A percentile compares a stretch with the other conserved stretches of the same genome.
These are phyloP conservation scores for Hortaea werneckii DNA, from an alignment of 2,329 filamentous ascomycete genomes.

Conservation along the genomic window DNA sequence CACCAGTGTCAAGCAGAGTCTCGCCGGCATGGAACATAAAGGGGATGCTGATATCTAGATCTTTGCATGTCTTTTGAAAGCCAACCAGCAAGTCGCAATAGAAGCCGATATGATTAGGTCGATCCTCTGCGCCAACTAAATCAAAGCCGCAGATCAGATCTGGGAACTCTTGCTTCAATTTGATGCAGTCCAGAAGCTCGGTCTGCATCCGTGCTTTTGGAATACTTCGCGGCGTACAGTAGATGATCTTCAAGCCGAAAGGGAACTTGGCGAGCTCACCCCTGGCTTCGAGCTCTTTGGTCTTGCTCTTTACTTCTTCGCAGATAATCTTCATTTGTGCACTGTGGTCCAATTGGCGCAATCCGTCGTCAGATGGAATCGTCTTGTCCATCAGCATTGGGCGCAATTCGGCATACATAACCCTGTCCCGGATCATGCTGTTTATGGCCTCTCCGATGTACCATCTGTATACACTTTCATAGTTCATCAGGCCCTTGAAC, in stretches of 20 bases:
- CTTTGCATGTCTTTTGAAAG: conserved; percentile 45
- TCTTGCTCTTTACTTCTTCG: conserved; percentile 43
- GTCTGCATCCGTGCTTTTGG: conserved; percentile 35
- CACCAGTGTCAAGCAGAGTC: conserved; percentile 54
- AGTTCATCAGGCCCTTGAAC: conserved; percentile 64
- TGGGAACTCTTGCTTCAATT: conserved; percentile 48
- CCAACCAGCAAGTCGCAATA: conserved; percentile 48
- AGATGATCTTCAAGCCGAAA: conserved; percentile 59
- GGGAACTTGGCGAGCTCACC: conserved; percentile 39
- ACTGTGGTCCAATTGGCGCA: conserved; percentile 41
- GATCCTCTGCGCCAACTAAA: conserved; percentile 57
- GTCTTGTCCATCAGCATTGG: conserved; percentile 60
- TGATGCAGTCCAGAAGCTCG: conserved; percentile 52
- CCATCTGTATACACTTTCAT: conserved; percentile 49
- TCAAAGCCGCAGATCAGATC: conserved; percentile 60
- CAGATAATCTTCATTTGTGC: conserved; percentile 53
- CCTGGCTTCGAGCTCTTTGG: conserved; percentile 28
- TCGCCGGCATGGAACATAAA: conserved; percentile 72
- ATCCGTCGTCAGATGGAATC: conserved; percentile 50
- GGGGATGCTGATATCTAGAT: conserved; percentile 47
- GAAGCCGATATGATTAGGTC: conserved; percentile 48
- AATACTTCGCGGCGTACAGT: conserved; percentile 58
- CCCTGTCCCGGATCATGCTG: conserved; percentile 53
- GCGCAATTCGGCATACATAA: conserved; percentile 62
- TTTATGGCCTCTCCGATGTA: conserved; percentile 53